A percentile compares a stretch with the other conserved stretches of the same genome.
Evolutionary conservation across 2,329 filamentous ascomycete species (phyloP).

Genomic region (Cladophialophora carrionii): DNA sequence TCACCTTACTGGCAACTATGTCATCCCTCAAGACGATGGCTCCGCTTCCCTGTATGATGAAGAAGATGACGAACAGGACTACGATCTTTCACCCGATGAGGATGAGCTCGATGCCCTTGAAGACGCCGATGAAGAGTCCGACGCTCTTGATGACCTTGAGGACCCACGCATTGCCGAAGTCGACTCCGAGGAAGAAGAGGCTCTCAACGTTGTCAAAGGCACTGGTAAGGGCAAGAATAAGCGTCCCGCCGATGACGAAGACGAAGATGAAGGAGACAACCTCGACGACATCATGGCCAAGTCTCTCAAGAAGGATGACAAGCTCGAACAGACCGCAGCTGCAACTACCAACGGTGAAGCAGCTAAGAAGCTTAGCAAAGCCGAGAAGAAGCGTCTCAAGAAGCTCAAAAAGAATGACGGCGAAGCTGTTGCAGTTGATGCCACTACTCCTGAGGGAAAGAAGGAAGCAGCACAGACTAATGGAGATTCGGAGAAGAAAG

Average conservation of each 20-base stretch:
- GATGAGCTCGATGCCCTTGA: constrained; percentile 67
- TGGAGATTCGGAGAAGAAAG: constrained; percentile 72
- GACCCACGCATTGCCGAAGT: constrained; percentile 84
- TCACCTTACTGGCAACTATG: constrained; percentile 94
- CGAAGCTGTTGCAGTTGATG: constrained; percentile 63
- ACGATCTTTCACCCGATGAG: constrained; percentile 78
- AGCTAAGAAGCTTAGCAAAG: constrained; percentile 79
- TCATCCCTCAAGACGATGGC: constrained; percentile 68
- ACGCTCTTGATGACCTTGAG: constrained; percentile 76
- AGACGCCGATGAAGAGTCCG: constrained; percentile 65
- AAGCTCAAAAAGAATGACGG: constrained; percentile 99
- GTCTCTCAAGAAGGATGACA: constrained; percentile 57
- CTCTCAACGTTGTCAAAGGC: constrained; percentile 51
- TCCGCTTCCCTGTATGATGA: constrained; percentile 45
- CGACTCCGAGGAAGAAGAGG: constrained; percentile 73
- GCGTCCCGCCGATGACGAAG: constrained; percentile 72
- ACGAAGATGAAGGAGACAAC: constrained; percentile 57
- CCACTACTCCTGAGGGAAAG: constrained; percentile 56
- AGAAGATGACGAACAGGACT: constrained; percentile 68
- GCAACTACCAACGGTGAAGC: constrained; percentile 59
- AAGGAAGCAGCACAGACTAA: constrained; percentile 60
- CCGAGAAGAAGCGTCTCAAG: constrained; percentile 97
- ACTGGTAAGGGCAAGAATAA: constrained; percentile 80
- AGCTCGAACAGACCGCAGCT: constrained; percentile 33
- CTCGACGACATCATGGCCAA: constrained; percentile 88